These are phyloP conservation scores for Candida boidinii DNA, from an alignment of 805 yeast genomes.

Conservation along the genomic window DNA sequence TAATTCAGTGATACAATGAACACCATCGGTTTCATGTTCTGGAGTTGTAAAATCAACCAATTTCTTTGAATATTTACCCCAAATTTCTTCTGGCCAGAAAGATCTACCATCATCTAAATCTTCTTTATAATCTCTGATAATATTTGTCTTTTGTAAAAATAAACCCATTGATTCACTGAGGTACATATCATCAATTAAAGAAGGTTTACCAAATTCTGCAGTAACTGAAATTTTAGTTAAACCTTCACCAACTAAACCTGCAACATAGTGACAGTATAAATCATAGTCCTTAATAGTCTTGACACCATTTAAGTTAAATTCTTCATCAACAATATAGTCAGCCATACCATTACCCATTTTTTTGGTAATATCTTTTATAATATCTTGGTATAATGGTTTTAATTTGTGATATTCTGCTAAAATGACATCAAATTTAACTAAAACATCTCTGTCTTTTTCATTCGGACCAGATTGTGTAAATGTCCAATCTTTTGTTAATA, in stretches of 20 bases:
- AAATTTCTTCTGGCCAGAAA: conserved; percentile 93
- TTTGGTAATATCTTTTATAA: conserved; percentile 66
- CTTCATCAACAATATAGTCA: conserved; percentile 70
- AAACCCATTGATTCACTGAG: conserved; percentile 86
- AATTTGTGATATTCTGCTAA: conserved; percentile 65
- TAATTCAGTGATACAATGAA: conserved; percentile 72
- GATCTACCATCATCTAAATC: conserved; percentile 88
- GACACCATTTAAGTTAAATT: conserved; percentile 74
- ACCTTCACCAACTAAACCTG: conserved; percentile 97
- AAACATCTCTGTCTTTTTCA: conserved; percentile 75
- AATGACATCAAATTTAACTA: conserved; percentile 69
- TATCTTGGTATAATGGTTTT: conserved; percentile 67
- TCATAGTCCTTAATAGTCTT: conserved; percentile 75
- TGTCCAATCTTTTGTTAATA: conserved; percentile 67
- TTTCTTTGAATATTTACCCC: conserved; percentile 70
- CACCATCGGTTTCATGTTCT: conserved; percentile 43
- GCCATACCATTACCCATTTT: conserved; percentile 99
- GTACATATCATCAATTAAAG: conserved; percentile 43
- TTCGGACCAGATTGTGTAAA: conserved; percentile 65
- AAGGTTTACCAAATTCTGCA: conserved; percentile 59
- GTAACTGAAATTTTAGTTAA: conserved; percentile 72
- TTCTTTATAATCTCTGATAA: conserved; percentile 90
- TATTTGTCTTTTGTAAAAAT: conserved; percentile 91
- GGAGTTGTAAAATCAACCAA: conserved; percentile 52
- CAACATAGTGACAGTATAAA: conserved; percentile 92